Evolutionary conservation across 305 asterid species (phyloP).

Genomic region (Andrographis paniculata): DNA sequence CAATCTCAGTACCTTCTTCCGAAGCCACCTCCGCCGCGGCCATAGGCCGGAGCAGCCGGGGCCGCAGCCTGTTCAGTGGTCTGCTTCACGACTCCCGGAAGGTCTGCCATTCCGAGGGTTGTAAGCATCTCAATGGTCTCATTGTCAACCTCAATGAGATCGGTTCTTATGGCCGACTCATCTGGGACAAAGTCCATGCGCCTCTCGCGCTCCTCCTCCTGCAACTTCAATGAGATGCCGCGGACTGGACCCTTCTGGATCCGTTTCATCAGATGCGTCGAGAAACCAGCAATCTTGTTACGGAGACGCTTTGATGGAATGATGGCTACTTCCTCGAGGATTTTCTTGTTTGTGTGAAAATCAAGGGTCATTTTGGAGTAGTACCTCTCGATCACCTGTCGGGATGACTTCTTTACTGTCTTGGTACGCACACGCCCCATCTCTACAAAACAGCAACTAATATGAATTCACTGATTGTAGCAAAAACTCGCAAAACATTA

Average conservation of each 20-base stretch:
- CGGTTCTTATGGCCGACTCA: neutral
- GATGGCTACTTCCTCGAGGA: neutral
- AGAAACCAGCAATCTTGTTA: neutral
- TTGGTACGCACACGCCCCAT: conserved; percentile 58
- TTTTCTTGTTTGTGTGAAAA: neutral
- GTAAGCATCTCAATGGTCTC: neutral
- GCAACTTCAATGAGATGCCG: neutral
- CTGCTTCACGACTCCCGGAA: neutral
- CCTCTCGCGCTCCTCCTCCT: neutral
- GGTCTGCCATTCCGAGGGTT: neutral
- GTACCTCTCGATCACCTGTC: conserved; percentile 45
- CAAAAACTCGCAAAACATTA: no score
- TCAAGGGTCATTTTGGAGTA: conserved; percentile 25
- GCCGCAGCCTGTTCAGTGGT: neutral
- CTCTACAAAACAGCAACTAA: no score
- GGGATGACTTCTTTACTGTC: conserved; percentile 55
- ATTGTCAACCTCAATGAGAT: neutral
- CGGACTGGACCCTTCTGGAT: neutral
- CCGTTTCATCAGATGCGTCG: neutral
- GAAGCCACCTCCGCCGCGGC: neutral
- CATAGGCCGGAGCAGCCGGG: neutral
- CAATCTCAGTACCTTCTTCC: neutral
- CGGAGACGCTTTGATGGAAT: neutral
- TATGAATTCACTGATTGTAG: no score
- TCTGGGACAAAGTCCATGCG: neutral